Evolutionary conservation across 352 stramenopile genomes (phyloP).

Genomic region (Pythium grandisporangium): DNA sequence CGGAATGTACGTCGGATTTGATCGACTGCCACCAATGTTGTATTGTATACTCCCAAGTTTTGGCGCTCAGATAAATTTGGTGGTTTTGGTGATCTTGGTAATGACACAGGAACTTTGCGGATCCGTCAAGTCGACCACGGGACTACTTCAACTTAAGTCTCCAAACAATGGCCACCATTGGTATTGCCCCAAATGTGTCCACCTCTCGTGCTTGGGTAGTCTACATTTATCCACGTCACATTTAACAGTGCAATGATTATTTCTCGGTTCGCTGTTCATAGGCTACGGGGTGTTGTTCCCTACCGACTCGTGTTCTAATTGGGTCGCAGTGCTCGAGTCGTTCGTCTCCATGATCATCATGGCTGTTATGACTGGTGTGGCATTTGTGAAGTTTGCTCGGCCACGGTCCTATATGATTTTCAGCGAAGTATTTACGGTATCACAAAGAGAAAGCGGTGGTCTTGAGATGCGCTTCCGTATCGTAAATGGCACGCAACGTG

Average conservation of each 20-base stretch:
- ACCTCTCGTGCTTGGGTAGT: no score
- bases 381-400: conserved; percentile 53
- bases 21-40: no score
- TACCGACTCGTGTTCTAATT: conserved; percentile 36
- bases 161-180: conserved; percentile 49
- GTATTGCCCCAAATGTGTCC: conserved; percentile 5
- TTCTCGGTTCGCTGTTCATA: no score
- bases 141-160: conserved; percentile 59
- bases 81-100: no score
- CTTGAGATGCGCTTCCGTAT: conserved; percentile 51
- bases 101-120: conserved; percentile 5
- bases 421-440: conserved; percentile 41
- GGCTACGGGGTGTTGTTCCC: conserved; percentile 41
- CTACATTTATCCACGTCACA: no score
- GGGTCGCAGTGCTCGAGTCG: conserved; percentile 33
- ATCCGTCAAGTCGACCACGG: conserved; percentile 9
- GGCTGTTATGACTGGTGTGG: conserved; percentile 50
- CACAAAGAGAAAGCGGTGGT: conserved; percentile 8
- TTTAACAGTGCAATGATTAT: no score
- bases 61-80: no score
- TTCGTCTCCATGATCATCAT: conserved; percentile 48
- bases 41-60: no score
- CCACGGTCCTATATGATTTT: conserved; percentile 38
- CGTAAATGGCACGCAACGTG: conserved; percentile 36
- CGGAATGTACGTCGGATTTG: conserved; percentile 14